A percentile compares a stretch with the other conserved stretches of the same genome.
These are phyloP conservation scores for Knoxdaviesia capensis DNA, from an alignment of 2,329 filamentous ascomycete genomes.

Conservation along the genomic window DNA sequence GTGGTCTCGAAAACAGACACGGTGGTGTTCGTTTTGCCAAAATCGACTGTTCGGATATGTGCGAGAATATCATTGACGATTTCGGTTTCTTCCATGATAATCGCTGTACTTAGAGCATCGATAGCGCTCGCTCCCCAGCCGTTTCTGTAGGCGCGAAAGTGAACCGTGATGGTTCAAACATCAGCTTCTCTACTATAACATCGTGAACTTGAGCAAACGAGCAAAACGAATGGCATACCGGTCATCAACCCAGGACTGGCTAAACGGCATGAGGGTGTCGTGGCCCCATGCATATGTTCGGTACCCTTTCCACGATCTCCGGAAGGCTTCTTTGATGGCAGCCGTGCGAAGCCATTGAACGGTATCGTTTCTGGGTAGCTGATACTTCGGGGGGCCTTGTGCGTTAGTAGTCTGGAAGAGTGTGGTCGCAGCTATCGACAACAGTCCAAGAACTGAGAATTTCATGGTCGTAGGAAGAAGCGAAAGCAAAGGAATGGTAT, in stretches of 20 bases:
- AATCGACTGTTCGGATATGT: slow-evolving; percentile 52
- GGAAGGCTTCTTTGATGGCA: slow-evolving; percentile 48
- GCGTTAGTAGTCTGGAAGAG: no score
- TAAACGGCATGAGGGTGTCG: slow-evolving; percentile 53
- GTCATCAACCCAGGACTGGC: slow-evolving; percentile 45
- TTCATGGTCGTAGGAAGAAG: no score
- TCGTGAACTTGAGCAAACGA: background rate
- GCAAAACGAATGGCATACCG: slow-evolving; percentile 26
- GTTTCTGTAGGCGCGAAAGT: slow-evolving; percentile 29
- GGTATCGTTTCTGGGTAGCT: no score
- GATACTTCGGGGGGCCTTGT: no score
- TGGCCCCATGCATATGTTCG: slow-evolving; percentile 55
- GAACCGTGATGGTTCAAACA: no score
- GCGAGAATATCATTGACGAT: slow-evolving; percentile 53
- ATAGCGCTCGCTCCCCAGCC: slow-evolving; percentile 72
- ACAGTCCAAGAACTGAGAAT: no score
- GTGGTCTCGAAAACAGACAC: slow-evolving; percentile 81
- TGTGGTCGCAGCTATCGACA: no score
- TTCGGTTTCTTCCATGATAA: slow-evolving; percentile 51
- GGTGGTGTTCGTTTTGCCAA: slow-evolving; percentile 19
- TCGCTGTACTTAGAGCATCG: slow-evolving; percentile 61
- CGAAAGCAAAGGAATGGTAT: no score
- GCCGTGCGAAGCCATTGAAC: no score
- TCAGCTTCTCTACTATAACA: no score
- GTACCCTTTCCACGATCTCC: slow-evolving; percentile 54